Conservation (phyloP, 1,284 basidiomycete genomes). For the Melampsora americana region DNA sequence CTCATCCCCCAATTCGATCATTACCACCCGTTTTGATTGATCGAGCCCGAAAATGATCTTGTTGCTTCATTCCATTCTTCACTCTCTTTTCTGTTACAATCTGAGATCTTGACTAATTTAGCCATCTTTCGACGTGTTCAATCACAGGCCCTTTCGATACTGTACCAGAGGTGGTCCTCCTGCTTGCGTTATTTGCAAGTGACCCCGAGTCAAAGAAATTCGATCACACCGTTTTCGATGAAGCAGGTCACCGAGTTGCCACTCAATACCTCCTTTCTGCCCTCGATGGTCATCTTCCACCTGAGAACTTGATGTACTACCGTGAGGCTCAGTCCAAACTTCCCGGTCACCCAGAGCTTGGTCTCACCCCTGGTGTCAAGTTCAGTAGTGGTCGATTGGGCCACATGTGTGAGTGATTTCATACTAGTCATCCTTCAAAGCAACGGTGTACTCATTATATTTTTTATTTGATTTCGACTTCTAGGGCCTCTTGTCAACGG, state of each 20-base stretch:
- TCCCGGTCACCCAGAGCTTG: constrained; percentile 78
- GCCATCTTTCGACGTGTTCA: background rate
- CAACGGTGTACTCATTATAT: constrained; percentile 66
- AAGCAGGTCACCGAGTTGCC: constrained; percentile 74
- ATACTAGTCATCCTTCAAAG: too few species aligned
- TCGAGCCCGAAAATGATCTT: background rate
- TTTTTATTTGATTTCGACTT: constrained; percentile 62
- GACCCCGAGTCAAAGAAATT: constrained; percentile 55
- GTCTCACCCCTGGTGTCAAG: constrained; percentile 77
- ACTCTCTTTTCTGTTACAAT: background rate
- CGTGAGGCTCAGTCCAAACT: constrained; percentile 77
- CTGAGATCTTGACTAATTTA: constrained; percentile 33
- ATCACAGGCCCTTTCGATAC: constrained; percentile 77
- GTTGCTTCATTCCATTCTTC: too few species aligned
- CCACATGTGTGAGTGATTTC: constrained; percentile 44
- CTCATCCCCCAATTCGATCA: background rate
- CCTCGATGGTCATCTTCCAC: constrained; percentile 67
- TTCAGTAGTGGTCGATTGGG: too few species aligned
- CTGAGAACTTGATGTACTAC: constrained; percentile 74
- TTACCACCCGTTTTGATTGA: background rate
- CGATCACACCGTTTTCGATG: constrained; percentile 54
- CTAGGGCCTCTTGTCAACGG: constrained; percentile 63
- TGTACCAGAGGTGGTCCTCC: constrained; percentile 72
- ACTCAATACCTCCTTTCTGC: constrained; percentile 77
- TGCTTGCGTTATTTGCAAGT: constrained; percentile 68